These are phyloP conservation scores for Sphenostylis stenocarpa DNA, from an alignment of 306 rosid species.

Conservation along the genomic window DNA sequence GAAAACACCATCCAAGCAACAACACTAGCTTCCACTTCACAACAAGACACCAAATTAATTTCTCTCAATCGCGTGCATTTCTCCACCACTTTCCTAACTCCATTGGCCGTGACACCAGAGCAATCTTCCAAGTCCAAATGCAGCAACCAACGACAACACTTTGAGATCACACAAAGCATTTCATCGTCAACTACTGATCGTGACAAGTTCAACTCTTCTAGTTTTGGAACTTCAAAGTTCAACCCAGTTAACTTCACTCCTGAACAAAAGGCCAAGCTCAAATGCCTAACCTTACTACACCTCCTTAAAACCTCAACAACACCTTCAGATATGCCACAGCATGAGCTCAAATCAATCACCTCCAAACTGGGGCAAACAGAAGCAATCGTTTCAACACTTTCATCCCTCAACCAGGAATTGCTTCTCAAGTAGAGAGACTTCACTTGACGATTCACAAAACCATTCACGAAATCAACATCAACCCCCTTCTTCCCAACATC, in stretches of 20 bases:
- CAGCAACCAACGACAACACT: slow-evolving; percentile 42
- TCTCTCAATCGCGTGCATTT: slow-evolving; percentile 54
- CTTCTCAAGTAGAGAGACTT: slow-evolving; percentile 46
- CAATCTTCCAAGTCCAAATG: slow-evolving; percentile 44
- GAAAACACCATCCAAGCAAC: slow-evolving; percentile 68
- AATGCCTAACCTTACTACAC: slow-evolving; percentile 48
- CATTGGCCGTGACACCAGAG: slow-evolving; percentile 46
- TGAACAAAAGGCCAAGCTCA: slow-evolving; percentile 29
- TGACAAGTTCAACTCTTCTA: slow-evolving; percentile 43
- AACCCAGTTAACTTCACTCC: slow-evolving; percentile 27
- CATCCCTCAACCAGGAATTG: slow-evolving; percentile 27
- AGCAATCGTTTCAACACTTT: slow-evolving; percentile 31
- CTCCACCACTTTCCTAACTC: slow-evolving; percentile 56
- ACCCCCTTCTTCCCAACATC: slow-evolving; percentile 18
- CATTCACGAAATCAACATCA: not conserved
- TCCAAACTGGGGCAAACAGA: slow-evolving; percentile 52
- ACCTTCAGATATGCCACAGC: slow-evolving; percentile 44
- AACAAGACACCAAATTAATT: slow-evolving; percentile 53
- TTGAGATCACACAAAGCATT: slow-evolving; percentile 45
- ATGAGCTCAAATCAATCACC: slow-evolving; percentile 47
- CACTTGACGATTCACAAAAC: slow-evolving; percentile 38
- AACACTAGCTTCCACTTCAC: slow-evolving; percentile 31
- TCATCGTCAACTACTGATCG: slow-evolving; percentile 39
- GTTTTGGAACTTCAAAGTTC: slow-evolving; percentile 40
- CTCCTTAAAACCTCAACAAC: slow-evolving; percentile 42